Evolutionary conservation across 257 asterid genomes (phyloP).

Genomic region (Nicotiana obtusifolia): DNA sequence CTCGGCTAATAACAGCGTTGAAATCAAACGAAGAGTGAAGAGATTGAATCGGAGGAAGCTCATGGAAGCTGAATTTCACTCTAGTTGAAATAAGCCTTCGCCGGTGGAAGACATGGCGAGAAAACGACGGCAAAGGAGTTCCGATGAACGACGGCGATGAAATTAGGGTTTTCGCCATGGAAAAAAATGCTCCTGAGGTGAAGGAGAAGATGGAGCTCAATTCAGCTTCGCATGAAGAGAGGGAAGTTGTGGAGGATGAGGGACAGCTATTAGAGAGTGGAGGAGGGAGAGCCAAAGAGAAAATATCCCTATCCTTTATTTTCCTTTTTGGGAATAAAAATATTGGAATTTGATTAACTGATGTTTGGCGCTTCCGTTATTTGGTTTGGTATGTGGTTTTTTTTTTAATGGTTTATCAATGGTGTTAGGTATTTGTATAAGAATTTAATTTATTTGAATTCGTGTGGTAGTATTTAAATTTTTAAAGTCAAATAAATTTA

Average conservation of each 20-base stretch:
- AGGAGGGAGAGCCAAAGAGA: not conserved
- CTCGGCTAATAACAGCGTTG: slow-evolving; percentile 44
- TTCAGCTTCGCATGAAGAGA: slow-evolving; percentile 6
- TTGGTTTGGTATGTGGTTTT: no score
- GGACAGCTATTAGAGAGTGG: slow-evolving; percentile 1
- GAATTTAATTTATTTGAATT: no score
- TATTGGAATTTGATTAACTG: not conserved
- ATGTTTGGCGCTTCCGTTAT: no score
- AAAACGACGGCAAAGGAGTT: slow-evolving; percentile 47
- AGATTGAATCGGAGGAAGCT: slow-evolving; percentile 46
- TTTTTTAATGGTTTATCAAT: no score
- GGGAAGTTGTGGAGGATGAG: slow-evolving; percentile 17
- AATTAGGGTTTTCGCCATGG: slow-evolving; percentile 91
- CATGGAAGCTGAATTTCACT: slow-evolving; percentile 64
- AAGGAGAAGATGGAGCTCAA: not conserved
- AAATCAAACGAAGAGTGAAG: slow-evolving; percentile 38
- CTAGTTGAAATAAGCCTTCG: slow-evolving; percentile 44
- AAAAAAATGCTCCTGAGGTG: not conserved
- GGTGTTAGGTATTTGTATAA: no score
- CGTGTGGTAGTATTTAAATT: no score
- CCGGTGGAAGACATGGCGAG: slow-evolving; percentile 39
- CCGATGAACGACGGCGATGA: slow-evolving; percentile 68
- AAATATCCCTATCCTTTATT: slow-evolving; percentile 3
- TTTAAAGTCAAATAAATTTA: no score
- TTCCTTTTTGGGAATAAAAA: not conserved